Evolutionary conservation across 1,139 yeast species (phyloP).

Genomic region (Candida sp.): DNA sequence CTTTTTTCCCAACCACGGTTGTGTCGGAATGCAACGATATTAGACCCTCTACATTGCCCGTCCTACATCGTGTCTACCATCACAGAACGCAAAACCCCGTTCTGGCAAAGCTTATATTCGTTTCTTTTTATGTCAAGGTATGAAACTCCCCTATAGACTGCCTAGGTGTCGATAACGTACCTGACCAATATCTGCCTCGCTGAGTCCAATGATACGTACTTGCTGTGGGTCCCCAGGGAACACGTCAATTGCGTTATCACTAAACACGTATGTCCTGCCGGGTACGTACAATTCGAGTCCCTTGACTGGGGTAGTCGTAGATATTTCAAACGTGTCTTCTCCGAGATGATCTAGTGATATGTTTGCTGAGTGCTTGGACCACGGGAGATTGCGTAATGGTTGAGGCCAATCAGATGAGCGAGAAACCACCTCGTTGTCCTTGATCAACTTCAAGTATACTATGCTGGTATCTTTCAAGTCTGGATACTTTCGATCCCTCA

Average conservation of each 20-base stretch:
- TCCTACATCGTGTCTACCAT: not conserved
- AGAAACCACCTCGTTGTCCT: constrained; percentile 23
- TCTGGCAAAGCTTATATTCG: not conserved
- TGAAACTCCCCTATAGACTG: not conserved
- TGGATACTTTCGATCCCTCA: constrained; percentile 17
- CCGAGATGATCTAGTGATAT: constrained; percentile 14
- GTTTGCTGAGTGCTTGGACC: constrained; percentile 14
- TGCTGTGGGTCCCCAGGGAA: constrained; percentile 36
- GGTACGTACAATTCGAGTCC: constrained; percentile 44
- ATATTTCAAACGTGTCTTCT: constrained; percentile 20
- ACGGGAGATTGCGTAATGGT: constrained; percentile 49
- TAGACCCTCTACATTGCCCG: no score
- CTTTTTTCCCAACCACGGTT: no score
- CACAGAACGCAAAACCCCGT: not conserved
- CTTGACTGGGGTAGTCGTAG: constrained; percentile 43
- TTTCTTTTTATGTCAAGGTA: not conserved
- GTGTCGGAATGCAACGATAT: no score
- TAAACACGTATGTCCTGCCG: constrained; percentile 21
- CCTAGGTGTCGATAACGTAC: constrained; percentile 4
- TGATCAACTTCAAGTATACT: constrained; percentile 22
- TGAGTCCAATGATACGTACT: constrained; percentile 3
- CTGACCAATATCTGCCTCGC: constrained; percentile 2
- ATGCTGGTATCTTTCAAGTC: constrained; percentile 24
- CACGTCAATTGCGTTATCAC: constrained; percentile 49
- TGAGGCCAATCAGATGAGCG: constrained; percentile 57